Evolutionary conservation across 176 grass and related monocot genomes (phyloP), one percentile per base, ranked within the genome.

Genomic region (Aechmea fasciata): DNA sequence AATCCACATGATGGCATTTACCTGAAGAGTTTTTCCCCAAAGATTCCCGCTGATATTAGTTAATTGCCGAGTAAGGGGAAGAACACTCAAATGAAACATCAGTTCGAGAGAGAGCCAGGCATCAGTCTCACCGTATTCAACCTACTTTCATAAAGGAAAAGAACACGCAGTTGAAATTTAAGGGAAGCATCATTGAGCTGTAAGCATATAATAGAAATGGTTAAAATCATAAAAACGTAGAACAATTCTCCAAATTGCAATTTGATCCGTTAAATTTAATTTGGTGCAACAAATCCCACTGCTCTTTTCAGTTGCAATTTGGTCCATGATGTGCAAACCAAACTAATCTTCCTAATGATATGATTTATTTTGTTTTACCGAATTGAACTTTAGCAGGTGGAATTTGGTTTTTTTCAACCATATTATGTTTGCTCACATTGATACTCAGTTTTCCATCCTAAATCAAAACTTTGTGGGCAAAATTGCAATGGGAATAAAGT

Each of bases 11-110:
- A 66, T 66, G 18, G 61, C 53, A 47, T 83, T 41, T 41, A 90
- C 91, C 87, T 96, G 91, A 77, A 96, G 91, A 64, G 91, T 96
- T 90, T 90, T 96, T 6, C 82, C 84, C 91, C 91, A 96, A 13
- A 96, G 84, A 66, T 96, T 96, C 28, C 94, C 94, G 62, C 94
- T 92, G 71, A 93, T 99, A 63, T 99, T 99, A 65, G 89, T 99
- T 52, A 99, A 67, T 79, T 93, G 94, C 14, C 94, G 82, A 75
- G 89, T 90, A 73, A 99, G 84, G 1, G 87, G 94, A 6, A 99
- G 83, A 80, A 91, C 79, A 82, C 94, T 99, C 68, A 99, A 81
- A 67, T 99, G 87, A 83, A 99, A 90, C 94, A 99, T 90, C 47
- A 99, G 85, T 79, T 99, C 87, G 77, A 93, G 77, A 55, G 94